Evolutionary conservation across 2,329 filamentous ascomycete species (phyloP).

Genomic region (Diaporthe caulivora): DNA sequence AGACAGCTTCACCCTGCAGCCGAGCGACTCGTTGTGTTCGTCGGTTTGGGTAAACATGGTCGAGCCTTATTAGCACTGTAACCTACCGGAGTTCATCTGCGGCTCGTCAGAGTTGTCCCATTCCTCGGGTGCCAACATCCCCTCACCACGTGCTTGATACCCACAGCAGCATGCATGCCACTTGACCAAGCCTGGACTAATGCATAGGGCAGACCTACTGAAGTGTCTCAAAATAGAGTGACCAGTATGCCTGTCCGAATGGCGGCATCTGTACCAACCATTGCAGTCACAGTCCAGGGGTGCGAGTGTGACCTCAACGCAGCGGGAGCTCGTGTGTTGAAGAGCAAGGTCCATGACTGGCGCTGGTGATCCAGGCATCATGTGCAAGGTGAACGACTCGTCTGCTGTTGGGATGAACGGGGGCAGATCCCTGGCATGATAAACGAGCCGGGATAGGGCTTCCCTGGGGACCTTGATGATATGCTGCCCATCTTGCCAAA

Average conservation of each 20-base stretch:
- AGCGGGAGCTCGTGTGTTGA: background rate
- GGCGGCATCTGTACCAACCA: background rate
- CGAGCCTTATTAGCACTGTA: no score
- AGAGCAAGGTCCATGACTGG: constrained; percentile 6
- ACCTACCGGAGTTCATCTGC: background rate
- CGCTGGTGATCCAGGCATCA: background rate
- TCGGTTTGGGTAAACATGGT: background rate
- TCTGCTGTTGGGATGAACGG: background rate
- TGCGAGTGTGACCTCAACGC: background rate
- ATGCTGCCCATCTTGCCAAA: background rate
- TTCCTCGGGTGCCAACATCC: no score
- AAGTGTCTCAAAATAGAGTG: background rate
- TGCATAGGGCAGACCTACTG: no score
- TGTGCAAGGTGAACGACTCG: constrained; percentile 8
- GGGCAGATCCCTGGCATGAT: background rate
- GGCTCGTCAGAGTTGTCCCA: background rate
- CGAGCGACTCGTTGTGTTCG: background rate
- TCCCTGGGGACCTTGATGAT: background rate
- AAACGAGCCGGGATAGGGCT: constrained; percentile 1
- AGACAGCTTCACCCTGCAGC: background rate
- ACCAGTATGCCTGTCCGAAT: background rate
- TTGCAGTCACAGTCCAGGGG: no score
- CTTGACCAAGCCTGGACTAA: no score
- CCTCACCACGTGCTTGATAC: no score
- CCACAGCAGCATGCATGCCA: no score